Evolutionary conservation across 495 filamentous ascomycete genomes (phyloP), one percentile per base, ranked within the genome.

Genomic region (Extremus antarcticus): DNA sequence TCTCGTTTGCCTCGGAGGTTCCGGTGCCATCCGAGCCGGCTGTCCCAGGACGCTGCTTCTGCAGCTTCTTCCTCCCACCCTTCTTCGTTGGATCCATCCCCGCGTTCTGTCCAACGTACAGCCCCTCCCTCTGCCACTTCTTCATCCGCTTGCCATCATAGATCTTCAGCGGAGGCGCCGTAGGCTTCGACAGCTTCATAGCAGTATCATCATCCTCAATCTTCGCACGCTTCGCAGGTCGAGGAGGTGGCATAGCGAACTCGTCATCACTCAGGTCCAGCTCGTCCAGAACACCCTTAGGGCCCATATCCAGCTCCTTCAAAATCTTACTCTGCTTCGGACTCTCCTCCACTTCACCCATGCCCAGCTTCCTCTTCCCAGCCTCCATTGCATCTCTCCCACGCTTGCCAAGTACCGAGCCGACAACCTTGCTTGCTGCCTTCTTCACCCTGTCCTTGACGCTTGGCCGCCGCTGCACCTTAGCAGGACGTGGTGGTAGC

Each of bases 61-160:
- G 81, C 60, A 72, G 73, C 64, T 88, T 84, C 47, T 76, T 77
- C 10, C 79, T 77, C 57, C 80, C 78, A 10, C 43, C 50, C 11
- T 39, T 43, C 24, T 49, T 17, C 19, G 46, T 49, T 46, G 77
- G 70, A 51, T 86, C 73, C 54, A 85, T 79, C 1, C 77, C 57
- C 0, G 77, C 76, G 29, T 86, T 78, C 63, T 96, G 92, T 17
- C 91, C 92, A 2, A 88, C 80, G 63, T 94, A 98, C n/a, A 98
- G 70, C 1, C 91, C 91, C 63, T 88, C 84, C 52, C 76, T 71
- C 48, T 90, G 65, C 83, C 87, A 96, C 38, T 80, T 55, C 56
- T 71, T 70, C 22, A 39, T 61, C 47, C 56, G 57, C n/a, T 61
- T 55, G 45, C 45, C 39, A 29, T 51, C 62, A 20, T 46, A 58